These are phyloP conservation scores for Macrophomina tecta DNA, from an alignment of 2,329 filamentous ascomycete genomes.

Conservation along the genomic window DNA sequence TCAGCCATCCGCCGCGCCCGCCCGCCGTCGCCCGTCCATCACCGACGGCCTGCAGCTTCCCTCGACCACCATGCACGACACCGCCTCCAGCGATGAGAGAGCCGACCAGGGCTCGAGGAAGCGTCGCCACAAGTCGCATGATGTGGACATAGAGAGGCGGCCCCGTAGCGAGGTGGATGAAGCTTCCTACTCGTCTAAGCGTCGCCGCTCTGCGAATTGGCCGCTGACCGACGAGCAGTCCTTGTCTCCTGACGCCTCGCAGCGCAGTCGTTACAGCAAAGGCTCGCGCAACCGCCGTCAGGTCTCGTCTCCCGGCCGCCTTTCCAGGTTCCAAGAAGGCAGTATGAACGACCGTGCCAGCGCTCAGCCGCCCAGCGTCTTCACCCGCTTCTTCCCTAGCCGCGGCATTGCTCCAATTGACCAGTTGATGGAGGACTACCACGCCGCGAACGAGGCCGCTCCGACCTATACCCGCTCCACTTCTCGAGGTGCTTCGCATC, in stretches of 20 bases:
- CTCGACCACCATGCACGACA: slow-evolving; percentile 18
- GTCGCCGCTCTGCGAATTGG: slow-evolving; percentile 31
- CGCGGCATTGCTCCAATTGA: slow-evolving; percentile 41
- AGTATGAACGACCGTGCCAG: slow-evolving; percentile 85
- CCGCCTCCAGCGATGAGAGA: slow-evolving; percentile 4
- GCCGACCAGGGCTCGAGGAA: slow-evolving; percentile 10
- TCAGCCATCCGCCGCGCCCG: not conserved
- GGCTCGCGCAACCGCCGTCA: slow-evolving; percentile 23
- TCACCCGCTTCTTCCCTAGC: slow-evolving; percentile 55
- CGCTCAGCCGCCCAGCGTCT: slow-evolving; percentile 71
- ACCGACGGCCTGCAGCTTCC: slow-evolving; percentile 25
- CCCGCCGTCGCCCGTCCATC: slow-evolving; percentile 16
- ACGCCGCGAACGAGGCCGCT: slow-evolving; percentile 6
- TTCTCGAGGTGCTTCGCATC: slow-evolving; percentile 13
- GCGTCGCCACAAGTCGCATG: slow-evolving; percentile 25
- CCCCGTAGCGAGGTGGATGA: slow-evolving; percentile 9
- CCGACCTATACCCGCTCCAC: not conserved
- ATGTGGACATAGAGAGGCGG: not conserved
- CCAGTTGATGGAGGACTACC: slow-evolving; percentile 47
- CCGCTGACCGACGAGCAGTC: slow-evolving; percentile 27
- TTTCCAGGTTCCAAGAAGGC: slow-evolving; percentile 75
- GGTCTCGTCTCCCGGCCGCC: slow-evolving; percentile 50
- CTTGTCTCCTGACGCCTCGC: slow-evolving; percentile 11
- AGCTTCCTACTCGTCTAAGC: slow-evolving; percentile 29
- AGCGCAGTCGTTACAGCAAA: slow-evolving; percentile 20